Conservation (phyloP, 352 stramenopile species). For the Globisporangium middletonii region DNA sequence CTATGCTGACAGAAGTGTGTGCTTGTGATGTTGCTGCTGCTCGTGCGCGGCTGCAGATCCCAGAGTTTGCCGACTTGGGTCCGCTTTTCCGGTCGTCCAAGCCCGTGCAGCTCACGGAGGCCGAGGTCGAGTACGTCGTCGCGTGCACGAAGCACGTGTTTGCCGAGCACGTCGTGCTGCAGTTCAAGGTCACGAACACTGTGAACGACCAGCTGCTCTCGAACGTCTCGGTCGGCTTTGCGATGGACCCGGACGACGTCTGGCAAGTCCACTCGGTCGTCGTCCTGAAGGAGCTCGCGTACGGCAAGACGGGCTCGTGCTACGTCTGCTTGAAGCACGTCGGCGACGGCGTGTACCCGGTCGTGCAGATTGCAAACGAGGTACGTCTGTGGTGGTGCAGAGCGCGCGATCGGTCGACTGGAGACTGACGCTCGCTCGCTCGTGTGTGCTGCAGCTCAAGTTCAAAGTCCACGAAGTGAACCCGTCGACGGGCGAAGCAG, state of each 20-base stretch:
- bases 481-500: conserved; percentile 88
- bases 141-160: conserved; percentile 97
- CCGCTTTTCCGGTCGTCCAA: conserved; percentile 91
- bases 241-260: conserved; percentile 87
- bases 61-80: conserved; percentile 83
- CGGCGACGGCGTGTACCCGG: conserved; percentile 63
- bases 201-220: conserved; percentile 96
- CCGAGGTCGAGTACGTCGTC: conserved; percentile 98
- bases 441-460: conserved; percentile 59
- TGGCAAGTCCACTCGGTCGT: conserved; percentile 92
- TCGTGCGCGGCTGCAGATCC: too few relatives aligned
- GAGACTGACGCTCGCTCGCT: too few relatives aligned
- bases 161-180: conserved; percentile 91
- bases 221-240: conserved; percentile 91
- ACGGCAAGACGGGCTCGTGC: conserved; percentile 91
- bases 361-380: conserved; percentile 92
- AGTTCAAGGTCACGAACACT: conserved; percentile 99
- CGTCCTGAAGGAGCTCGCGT: conserved; percentile 81
- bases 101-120: conserved; percentile 92
- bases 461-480: conserved; percentile 96
- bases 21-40: neutral
- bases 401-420: too few relatives aligned
- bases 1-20: neutral
- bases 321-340: conserved; percentile 92
- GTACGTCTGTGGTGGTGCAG: conserved; percentile 27